A percentile compares a stretch with the other conserved stretches of the same genome.
Evolutionary conservation across 208 protist species (phyloP).

Genomic region (Porcisia hertigi): DNA sequence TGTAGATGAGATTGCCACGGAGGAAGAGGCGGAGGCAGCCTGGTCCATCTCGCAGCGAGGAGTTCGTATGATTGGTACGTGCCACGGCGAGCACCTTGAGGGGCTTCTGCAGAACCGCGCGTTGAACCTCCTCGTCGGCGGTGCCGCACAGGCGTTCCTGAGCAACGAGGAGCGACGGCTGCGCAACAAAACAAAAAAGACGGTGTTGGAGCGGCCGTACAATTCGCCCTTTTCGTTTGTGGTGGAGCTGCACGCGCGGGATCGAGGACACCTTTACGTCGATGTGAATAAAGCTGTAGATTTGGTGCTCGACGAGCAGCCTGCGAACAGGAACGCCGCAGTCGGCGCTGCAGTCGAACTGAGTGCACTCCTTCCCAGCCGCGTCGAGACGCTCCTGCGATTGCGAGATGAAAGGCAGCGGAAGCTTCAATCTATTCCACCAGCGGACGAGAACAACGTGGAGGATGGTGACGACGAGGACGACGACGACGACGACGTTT

Average conservation of each 20-base stretch:
- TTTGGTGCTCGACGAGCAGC: slow-evolving; percentile 76
- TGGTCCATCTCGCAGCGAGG: slow-evolving; percentile 90
- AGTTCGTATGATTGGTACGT: slow-evolving; percentile 87
- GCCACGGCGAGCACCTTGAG: slow-evolving; percentile 83
- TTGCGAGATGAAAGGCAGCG: slow-evolving; percentile 12
- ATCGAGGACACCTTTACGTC: slow-evolving; percentile 64
- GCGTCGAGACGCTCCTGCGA: slow-evolving; percentile 29
- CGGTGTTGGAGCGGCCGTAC: slow-evolving; percentile 78
- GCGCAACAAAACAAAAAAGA: slow-evolving; percentile 85
- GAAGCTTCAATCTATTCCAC: neutral
- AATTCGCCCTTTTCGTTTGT: slow-evolving; percentile 81
- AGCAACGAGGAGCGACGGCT: slow-evolving; percentile 83
- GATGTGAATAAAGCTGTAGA: slow-evolving; percentile 88
- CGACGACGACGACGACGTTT: neutral
- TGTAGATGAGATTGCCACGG: slow-evolving; percentile 92
- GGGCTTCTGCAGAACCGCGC: slow-evolving; percentile 86
- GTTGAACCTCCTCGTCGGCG: slow-evolving; percentile 89
- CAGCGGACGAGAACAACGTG: neutral
- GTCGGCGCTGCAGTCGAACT: slow-evolving; percentile 52
- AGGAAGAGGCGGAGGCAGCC: slow-evolving; percentile 75
- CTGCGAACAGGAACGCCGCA: slow-evolving; percentile 40
- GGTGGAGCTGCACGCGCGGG: slow-evolving; percentile 70
- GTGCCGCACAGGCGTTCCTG: slow-evolving; percentile 87
- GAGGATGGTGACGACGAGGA: slow-evolving; percentile 3
- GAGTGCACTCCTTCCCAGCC: slow-evolving; percentile 37